Percentiles rank a stretch among this genome's conserved stretches.
Conservation (phyloP, 257 asterid species). For the Solanum lignicaule region DNA sequence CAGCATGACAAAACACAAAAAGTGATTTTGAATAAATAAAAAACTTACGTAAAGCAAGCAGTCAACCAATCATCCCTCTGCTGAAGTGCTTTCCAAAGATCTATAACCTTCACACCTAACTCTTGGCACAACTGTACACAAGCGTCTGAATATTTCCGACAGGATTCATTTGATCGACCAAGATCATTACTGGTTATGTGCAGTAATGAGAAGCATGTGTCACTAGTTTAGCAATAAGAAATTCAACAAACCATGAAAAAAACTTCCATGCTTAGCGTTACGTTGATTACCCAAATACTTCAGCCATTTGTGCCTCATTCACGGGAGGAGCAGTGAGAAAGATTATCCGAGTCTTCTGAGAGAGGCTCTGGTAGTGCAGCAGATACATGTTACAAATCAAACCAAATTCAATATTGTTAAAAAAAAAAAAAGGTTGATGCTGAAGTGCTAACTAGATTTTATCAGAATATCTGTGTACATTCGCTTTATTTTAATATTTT, state of each 20-base stretch:
- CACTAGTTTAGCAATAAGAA: neutral
- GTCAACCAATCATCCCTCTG: slow-evolving; percentile 58
- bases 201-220: neutral
- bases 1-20: neutral
- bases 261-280: neutral
- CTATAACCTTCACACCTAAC: slow-evolving; percentile 39
- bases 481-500: neutral
- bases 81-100: slow-evolving; percentile 66
- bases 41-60: slow-evolving; percentile 51
- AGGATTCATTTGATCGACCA: slow-evolving; percentile 42
- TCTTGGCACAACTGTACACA: slow-evolving; percentile 40
- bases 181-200: neutral
- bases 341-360: slow-evolving; percentile 50
- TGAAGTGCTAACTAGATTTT: neutral
- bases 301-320: slow-evolving; percentile 39
- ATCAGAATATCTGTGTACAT: neutral
- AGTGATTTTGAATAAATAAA: neutral
- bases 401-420: neutral
- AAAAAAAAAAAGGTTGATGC: neutral
- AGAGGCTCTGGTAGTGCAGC: slow-evolving; percentile 39
- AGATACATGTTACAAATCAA: neutral
- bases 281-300: slow-evolving; percentile 20
- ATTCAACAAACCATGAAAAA: neutral
- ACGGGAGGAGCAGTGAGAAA: slow-evolving; percentile 71
- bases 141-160: slow-evolving; percentile 58